Percentiles rank a stretch among this genome's conserved stretches.
Evolutionary conservation across 2,329 filamentous ascomycete genomes (phyloP).

Genomic region (Huntiella omanensis): DNA sequence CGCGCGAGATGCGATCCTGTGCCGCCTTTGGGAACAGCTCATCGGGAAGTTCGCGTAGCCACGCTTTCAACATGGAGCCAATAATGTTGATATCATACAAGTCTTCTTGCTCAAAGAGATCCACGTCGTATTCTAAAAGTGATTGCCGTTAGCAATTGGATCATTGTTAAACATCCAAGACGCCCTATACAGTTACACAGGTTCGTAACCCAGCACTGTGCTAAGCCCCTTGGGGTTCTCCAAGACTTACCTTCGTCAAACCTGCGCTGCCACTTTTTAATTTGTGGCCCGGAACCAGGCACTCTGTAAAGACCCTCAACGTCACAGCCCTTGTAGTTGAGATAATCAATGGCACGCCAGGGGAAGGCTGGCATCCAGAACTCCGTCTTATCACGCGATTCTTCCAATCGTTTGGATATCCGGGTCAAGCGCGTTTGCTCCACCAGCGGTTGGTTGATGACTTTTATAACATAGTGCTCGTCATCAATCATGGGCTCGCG

Average conservation of each 20-base stretch:
- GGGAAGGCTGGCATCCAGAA: conserved; percentile 98
- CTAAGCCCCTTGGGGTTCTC: background rate
- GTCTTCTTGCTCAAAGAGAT: conserved; percentile 71
- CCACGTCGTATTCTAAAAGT: conserved; percentile 57
- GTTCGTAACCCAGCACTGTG: background rate
- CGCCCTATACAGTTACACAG: too few species aligned
- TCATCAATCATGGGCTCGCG: conserved; percentile 50
- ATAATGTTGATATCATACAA: conserved; percentile 95
- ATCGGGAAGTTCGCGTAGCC: conserved; percentile 85
- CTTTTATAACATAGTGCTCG: conserved; percentile 66
- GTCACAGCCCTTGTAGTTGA: conserved; percentile 87
- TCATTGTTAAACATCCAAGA: too few species aligned
- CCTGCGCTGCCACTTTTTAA: conserved; percentile 81
- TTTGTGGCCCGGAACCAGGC: conserved; percentile 72
- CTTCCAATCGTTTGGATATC: conserved; percentile 75
- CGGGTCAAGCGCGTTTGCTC: conserved; percentile 81
- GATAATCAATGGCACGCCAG: conserved; percentile 88
- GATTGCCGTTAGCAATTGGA: background rate
- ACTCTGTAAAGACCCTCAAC: conserved; percentile 87
- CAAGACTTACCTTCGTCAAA: conserved; percentile 57
- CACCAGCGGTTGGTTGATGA: conserved; percentile 70
- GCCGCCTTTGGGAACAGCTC: conserved; percentile 76
- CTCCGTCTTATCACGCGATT: conserved; percentile 85
- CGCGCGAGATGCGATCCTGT: conserved; percentile 61
- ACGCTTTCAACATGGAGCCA: conserved; percentile 88